Percentiles rank a stretch among this genome's conserved stretches.
phyloP scores from a whole-genome alignment of 345 rosid genomes.

The Arabidopsis thaliana region DNA sequence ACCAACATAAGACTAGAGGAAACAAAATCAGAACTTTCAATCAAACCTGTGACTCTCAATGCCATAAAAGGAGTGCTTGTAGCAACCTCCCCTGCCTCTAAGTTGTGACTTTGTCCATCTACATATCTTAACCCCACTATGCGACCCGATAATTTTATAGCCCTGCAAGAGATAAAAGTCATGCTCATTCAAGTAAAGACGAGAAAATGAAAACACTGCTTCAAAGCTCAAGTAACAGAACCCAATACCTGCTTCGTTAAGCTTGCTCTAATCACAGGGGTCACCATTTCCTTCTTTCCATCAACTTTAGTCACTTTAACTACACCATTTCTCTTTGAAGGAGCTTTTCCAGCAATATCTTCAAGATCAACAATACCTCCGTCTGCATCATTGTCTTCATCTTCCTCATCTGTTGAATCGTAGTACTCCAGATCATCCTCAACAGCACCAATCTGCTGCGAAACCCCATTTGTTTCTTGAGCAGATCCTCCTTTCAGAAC shows the following conservation, averaged over 20 bases:
- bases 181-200: neutral
- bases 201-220: neutral
- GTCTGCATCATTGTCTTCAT: constrained; percentile 31
- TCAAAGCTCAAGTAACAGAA: constrained; percentile 20
- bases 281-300: constrained; percentile 87
- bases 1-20: neutral
- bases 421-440: constrained; percentile 54
- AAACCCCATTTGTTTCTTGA: constrained; percentile 42
- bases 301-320: constrained; percentile 52
- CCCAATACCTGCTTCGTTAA: constrained; percentile 78
- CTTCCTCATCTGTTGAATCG: constrained; percentile 52
- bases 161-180: constrained; percentile 60
- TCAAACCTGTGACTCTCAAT: constrained; percentile 97
- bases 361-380: constrained; percentile 76
- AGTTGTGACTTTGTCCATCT: constrained; percentile 99
- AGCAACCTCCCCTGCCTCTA: constrained; percentile 99
- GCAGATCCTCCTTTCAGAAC: constrained; percentile 58
- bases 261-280: constrained; percentile 93
- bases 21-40: constrained; percentile 9
- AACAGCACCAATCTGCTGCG: constrained; percentile 34
- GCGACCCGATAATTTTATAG: constrained; percentile 95
- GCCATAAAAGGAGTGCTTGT: constrained; percentile 98
- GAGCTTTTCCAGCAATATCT: constrained; percentile 95
- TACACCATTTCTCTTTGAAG: constrained; percentile 56
- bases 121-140: constrained; percentile 97